A percentile compares a stretch with the other conserved stretches of the same genome.
These are phyloP conservation scores for Penicillium turbatum DNA, from an alignment of 495 filamentous ascomycete species.

Conservation along the genomic window DNA sequence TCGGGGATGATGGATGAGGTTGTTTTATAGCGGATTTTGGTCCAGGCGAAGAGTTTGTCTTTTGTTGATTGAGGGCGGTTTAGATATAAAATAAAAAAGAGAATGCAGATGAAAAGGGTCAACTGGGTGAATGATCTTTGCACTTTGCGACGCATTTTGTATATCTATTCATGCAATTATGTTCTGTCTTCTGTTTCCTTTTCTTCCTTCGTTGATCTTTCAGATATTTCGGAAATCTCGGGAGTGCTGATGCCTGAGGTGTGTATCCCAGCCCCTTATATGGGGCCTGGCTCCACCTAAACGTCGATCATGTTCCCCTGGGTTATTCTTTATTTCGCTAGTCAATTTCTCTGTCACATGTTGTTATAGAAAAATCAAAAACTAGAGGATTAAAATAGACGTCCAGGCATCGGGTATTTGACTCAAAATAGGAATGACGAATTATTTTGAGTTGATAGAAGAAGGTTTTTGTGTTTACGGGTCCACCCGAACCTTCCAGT, in stretches of 20 bases:
- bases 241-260: background rate
- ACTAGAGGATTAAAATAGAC: too few relatives aligned
- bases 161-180: conserved; percentile 4
- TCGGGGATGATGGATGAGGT: conserved; percentile 23
- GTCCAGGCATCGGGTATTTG: too few relatives aligned
- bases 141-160: conserved; percentile 21
- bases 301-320: too few relatives aligned
- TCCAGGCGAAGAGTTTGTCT: conserved; percentile 33
- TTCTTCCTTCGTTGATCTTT: background rate
- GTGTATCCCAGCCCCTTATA: background rate
- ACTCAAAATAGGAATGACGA: too few relatives aligned
- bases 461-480: too few relatives aligned
- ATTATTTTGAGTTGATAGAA: too few relatives aligned
- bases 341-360: too few relatives aligned
- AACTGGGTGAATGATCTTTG: conserved; percentile 29
- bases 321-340: too few relatives aligned
- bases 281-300: too few relatives aligned
- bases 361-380: too few relatives aligned
- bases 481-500: too few relatives aligned
- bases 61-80: conserved; percentile 27
- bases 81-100: conserved; percentile 31
- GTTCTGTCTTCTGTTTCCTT: background rate
- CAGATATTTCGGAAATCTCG: background rate
- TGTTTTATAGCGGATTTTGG: conserved; percentile 35
- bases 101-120: conserved; percentile 25